Base-by-base conservation (phyloP, 176 grass and related monocot species). In the Cenchrus fungigraminus region DNA sequence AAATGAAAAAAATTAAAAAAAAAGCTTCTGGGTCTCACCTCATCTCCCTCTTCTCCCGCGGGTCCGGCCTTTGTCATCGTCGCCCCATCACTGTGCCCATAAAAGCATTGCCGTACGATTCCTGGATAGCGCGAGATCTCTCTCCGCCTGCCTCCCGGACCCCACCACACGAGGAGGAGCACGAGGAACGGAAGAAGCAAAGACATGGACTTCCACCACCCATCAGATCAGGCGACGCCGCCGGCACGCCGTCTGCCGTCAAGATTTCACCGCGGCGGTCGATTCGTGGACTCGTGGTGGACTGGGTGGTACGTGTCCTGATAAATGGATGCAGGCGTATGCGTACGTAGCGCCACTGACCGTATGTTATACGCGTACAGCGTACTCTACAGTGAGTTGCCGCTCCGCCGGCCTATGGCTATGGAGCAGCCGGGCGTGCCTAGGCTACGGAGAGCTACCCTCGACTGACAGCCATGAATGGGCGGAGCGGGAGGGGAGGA, bases 381-480 rank as follows among this genome's bases (percentile, higher is more conserved):
- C 10, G 47, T 9, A 9, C 31, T 46, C 45, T 54, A 25, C 20
- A 4, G n/a, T 3, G 25, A 42, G 57, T 46, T 14, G 34, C 55
- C 60, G 9, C 76, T 1, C 40, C n/a, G 34, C 49, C 72, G 72
- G 72, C 72, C 72, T 55, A 65, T 65, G 62, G 73, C 42, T 6
- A 49, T 8, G 45, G 49, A 29, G 44, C 44, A 6, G 45, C 45
- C 8, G 37, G 37, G 37, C 37, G 37, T 40, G 37, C 37, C 37
- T 34, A 34, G 34, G 34, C 34, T 40, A 40, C 37, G 37, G 37
- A 40, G 12, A 40, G 12, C 49, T 12, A 42, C 72, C 46, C 71
- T 52, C 20, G 12, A 51, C 83, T 94, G 86, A 91, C 84, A 80
- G 34, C 79, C 72, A 91, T 90, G 92, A 90, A 91, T 91, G 63